These are phyloP conservation scores for Trichoderma endophyticum DNA, from an alignment of 2,329 filamentous ascomycete species.

Conservation along the genomic window DNA sequence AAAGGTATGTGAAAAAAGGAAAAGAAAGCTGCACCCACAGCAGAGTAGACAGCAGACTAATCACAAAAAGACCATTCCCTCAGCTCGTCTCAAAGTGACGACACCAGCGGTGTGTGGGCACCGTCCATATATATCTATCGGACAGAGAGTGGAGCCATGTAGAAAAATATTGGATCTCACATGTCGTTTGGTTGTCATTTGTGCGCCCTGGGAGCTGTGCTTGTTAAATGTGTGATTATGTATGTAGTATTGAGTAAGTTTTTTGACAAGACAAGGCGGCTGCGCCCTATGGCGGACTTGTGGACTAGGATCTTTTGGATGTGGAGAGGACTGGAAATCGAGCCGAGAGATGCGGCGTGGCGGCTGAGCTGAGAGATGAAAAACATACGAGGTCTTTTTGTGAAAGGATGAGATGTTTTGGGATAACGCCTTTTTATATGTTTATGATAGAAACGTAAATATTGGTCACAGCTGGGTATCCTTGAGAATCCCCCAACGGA, in stretches of 20 bases:
- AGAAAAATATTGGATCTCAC: background rate
- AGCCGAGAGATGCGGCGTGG: background rate
- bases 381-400: background rate
- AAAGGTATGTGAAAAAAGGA: background rate
- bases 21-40: background rate
- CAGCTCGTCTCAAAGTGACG: background rate
- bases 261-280: background rate
- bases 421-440: too few relatives aligned
- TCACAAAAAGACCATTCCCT: background rate
- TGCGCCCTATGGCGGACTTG: conserved; percentile 3
- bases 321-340: background rate
- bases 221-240: background rate
- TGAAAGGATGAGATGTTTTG: background rate
- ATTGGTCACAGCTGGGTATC: background rate
- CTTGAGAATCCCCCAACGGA: background rate
- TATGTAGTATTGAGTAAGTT: background rate
- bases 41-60: background rate
- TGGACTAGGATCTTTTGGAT: background rate
- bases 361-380: background rate
- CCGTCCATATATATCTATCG: background rate
- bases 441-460: background rate
- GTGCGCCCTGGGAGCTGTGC: background rate
- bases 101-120: background rate
- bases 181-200: background rate
- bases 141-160: background rate